These are phyloP conservation scores for Phialocephala subalpina DNA, from an alignment of 2,329 filamentous ascomycete genomes.

Conservation along the genomic window DNA sequence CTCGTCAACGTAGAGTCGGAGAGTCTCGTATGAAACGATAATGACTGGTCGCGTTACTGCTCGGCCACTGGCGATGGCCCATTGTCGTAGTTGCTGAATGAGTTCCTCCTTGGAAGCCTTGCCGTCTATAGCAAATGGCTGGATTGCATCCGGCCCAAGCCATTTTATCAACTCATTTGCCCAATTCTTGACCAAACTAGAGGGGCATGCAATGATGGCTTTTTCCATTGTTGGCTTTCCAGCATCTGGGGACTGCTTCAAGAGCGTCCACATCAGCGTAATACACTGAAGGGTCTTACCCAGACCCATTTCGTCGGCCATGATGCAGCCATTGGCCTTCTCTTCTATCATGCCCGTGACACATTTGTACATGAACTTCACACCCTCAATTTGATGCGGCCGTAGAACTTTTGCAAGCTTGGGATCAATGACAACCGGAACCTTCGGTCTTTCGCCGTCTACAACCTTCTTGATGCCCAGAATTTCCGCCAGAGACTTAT, in stretches of 20 bases:
- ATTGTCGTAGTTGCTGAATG: constrained; percentile 88
- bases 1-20: constrained; percentile 89
- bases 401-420: constrained; percentile 86
- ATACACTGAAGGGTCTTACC: constrained; percentile 99
- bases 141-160: constrained; percentile 90
- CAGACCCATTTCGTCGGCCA: constrained; percentile 99
- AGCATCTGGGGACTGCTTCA: constrained; percentile 96
- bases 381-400: constrained; percentile 96
- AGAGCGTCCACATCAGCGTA: constrained; percentile 91
- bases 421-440: constrained; percentile 98
- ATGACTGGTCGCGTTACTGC: constrained; percentile 90
- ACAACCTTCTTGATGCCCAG: constrained; percentile 92
- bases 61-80: constrained; percentile 92
- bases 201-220: constrained; percentile 95
- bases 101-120: constrained; percentile 96
- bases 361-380: constrained; percentile 95
- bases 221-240: constrained; percentile 95
- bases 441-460: constrained; percentile 79
- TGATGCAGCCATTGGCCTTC: constrained; percentile 96
- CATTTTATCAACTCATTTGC: constrained; percentile 97
- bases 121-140: constrained; percentile 94
- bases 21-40: constrained; percentile 97
- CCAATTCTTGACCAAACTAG: constrained; percentile 97
- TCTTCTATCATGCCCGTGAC: constrained; percentile 95
- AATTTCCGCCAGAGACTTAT: constrained; percentile 96